Percentiles rank a stretch among this genome's conserved stretches.
These are phyloP conservation scores for Aspergillus ochraceoroseus DNA, from an alignment of 2,329 filamentous ascomycete species.

Conservation along the genomic window DNA sequence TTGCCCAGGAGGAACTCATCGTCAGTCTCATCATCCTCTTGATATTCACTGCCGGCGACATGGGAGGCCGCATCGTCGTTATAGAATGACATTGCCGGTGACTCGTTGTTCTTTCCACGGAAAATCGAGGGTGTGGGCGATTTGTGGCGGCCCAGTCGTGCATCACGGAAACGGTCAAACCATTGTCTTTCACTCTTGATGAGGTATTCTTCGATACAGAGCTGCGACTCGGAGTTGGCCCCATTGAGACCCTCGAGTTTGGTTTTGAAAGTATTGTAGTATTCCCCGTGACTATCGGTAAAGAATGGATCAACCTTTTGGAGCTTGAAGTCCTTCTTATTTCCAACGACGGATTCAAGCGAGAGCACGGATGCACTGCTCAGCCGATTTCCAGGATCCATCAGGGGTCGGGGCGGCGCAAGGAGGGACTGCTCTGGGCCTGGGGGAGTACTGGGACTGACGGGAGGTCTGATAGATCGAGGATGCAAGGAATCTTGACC, in stretches of 20 bases:
- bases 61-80: slow-evolving; percentile 35
- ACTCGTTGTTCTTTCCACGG: slow-evolving; percentile 29
- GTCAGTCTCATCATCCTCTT: slow-evolving; percentile 33
- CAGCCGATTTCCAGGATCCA: slow-evolving; percentile 30
- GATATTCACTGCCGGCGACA: slow-evolving; percentile 29
- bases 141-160: slow-evolving; percentile 52
- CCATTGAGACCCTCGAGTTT: slow-evolving; percentile 53
- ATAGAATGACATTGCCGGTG: slow-evolving; percentile 41
- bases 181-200: slow-evolving; percentile 63
- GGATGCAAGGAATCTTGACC: slow-evolving; percentile 24
- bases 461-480: slow-evolving; percentile 22
- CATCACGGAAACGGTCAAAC: slow-evolving; percentile 56
- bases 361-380: slow-evolving; percentile 49
- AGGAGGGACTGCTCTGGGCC: slow-evolving; percentile 33
- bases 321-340: slow-evolving; percentile 58
- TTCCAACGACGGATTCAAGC: slow-evolving; percentile 54
- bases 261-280: slow-evolving; percentile 55
- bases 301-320: slow-evolving; percentile 65
- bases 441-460: slow-evolving; percentile 26
- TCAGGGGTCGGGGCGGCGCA: slow-evolving; percentile 25
- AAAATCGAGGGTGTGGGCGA: slow-evolving; percentile 39
- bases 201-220: slow-evolving; percentile 63
- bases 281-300: slow-evolving; percentile 59
- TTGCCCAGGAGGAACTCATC: slow-evolving; percentile 55
- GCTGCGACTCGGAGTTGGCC: slow-evolving; percentile 53